A percentile compares a stretch with the other conserved stretches of the same genome.
phyloP scores from a whole-genome alignment of 2,329 filamentous ascomycete species.

The Neopestalotiopsis clavispora region DNA sequence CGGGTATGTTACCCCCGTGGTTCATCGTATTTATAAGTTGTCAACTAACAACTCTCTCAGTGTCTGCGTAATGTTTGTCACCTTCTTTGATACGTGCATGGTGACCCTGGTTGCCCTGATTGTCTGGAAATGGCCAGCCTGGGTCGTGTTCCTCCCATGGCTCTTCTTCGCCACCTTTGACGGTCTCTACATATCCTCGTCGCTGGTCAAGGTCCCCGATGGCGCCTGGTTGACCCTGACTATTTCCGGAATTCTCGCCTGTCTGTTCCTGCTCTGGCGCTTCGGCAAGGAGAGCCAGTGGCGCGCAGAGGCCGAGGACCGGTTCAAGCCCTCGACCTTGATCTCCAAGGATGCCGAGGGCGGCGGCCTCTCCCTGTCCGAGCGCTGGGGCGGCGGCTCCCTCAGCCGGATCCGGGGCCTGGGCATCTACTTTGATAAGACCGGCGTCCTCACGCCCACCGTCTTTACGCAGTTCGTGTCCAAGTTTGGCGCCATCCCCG shows the following conservation, averaged over 20 bases:
- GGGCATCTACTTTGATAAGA: constrained; percentile 81
- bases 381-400: constrained; percentile 46
- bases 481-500: constrained; percentile 71
- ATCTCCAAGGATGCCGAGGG: constrained; percentile 27
- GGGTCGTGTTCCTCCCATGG: constrained; percentile 65
- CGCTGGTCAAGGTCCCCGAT: constrained; percentile 73
- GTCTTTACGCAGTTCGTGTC: constrained; percentile 75
- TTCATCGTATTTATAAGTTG: too few relatives aligned
- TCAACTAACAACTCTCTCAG: constrained; percentile 19
- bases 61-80: constrained; percentile 80
- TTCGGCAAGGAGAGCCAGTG: constrained; percentile 82
- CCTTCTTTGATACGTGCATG: constrained; percentile 79
- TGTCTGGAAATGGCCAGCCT: constrained; percentile 69
- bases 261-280: constrained; percentile 75
- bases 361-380: constrained; percentile 35
- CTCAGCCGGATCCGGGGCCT: constrained; percentile 58
- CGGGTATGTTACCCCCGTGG: constrained; percentile 43
- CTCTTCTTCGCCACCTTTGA: constrained; percentile 70
- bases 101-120: constrained; percentile 73
- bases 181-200: constrained; percentile 71
- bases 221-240: constrained; percentile 81
- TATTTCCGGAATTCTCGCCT: constrained; percentile 65
- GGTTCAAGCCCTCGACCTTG: constrained; percentile 53
- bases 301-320: constrained; percentile 69
- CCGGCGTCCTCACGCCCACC: constrained; percentile 66